Percentiles rank a stretch among this genome's conserved stretches.
These are phyloP conservation scores for Pythium myriotylum DNA, from an alignment of 352 stramenopile genomes.

Conservation along the genomic window DNA sequence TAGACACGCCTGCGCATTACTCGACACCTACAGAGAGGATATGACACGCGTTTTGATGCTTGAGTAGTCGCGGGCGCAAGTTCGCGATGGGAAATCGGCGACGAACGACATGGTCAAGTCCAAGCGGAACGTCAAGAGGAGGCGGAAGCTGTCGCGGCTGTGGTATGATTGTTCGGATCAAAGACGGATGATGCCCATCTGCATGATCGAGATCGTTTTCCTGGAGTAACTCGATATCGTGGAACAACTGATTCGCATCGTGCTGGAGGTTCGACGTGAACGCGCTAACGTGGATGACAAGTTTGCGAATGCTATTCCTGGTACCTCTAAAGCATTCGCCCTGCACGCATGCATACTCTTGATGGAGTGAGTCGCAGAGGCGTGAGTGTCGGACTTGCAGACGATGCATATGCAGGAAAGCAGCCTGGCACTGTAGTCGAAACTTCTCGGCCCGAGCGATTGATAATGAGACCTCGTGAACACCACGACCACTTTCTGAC, in stretches of 20 bases:
- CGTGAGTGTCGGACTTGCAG: slow-evolving; percentile 21
- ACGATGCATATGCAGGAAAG: slow-evolving; percentile 23
- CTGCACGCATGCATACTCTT: slow-evolving; percentile 30
- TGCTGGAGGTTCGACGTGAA: slow-evolving; percentile 41
- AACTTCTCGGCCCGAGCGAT: slow-evolving; percentile 16
- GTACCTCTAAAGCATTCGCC: slow-evolving; percentile 29
- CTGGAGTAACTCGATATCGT: slow-evolving; percentile 25
- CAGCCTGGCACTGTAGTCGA: slow-evolving; percentile 20
- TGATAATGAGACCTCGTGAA: not conserved
- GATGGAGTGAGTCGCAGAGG: slow-evolving; percentile 24
- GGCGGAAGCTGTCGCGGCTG: not conserved
- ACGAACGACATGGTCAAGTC: slow-evolving; percentile 16
- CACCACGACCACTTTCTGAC: not conserved
- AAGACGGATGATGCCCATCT: not conserved
- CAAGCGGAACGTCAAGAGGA: slow-evolving; percentile 20
- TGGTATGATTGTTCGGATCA: not conserved
- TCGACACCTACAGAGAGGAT: slow-evolving; percentile 11
- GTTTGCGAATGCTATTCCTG: slow-evolving; percentile 31
- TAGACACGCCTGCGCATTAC: no score
- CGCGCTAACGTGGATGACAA: slow-evolving; percentile 34
- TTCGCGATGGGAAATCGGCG: slow-evolving; percentile 22
- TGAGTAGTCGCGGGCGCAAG: slow-evolving; percentile 18
- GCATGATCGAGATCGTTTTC: slow-evolving; percentile 1
- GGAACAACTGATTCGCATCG: slow-evolving; percentile 33
- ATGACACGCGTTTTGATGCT: slow-evolving; percentile 31